A percentile compares a stretch with the other conserved stretches of the same genome.
phyloP scores from a whole-genome alignment of 306 rosid species.

The Parietaria judaica region DNA sequence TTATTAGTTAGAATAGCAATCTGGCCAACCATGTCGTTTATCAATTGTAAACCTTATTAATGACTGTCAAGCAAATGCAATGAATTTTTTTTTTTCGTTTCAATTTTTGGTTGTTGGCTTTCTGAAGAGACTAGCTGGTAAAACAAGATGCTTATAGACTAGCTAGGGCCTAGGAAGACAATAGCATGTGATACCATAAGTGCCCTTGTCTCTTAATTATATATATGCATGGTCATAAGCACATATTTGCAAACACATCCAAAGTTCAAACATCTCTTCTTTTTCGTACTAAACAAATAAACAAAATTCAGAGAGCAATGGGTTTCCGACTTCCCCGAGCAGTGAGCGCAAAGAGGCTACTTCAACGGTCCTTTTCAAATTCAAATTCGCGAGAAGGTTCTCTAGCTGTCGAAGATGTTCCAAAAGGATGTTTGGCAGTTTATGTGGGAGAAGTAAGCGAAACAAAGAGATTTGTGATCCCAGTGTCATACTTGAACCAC shows the following conservation, averaged over 20 bases:
- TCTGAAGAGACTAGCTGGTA: neutral
- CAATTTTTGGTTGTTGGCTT: neutral
- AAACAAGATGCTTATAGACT: neutral
- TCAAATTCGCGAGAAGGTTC: neutral
- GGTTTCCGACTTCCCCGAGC: slow-evolving; percentile 7
- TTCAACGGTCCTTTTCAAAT: slow-evolving; percentile 3
- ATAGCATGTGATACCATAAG: neutral
- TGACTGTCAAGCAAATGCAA: neutral
- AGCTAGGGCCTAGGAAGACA: neutral
- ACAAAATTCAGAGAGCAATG: neutral
- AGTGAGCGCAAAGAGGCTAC: slow-evolving; percentile 17
- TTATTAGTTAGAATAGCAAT: too few species aligned
- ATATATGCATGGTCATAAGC: neutral
- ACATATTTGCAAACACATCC: neutral
- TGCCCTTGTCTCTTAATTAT: neutral
- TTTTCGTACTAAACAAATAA: neutral
- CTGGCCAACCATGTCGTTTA: too few species aligned
- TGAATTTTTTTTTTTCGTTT: too few species aligned
- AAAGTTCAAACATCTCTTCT: neutral
- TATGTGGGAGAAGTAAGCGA: slow-evolving; percentile 21
- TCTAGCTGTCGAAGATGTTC: slow-evolving; percentile 16
- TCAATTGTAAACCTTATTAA: neutral
- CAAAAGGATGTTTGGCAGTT: slow-evolving; percentile 25
- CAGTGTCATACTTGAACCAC: slow-evolving; percentile 18
- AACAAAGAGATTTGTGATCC: slow-evolving; percentile 19